phyloP scores from a whole-genome alignment of 768 basidiomycete genomes.

The Boletus subparvulus region DNA sequence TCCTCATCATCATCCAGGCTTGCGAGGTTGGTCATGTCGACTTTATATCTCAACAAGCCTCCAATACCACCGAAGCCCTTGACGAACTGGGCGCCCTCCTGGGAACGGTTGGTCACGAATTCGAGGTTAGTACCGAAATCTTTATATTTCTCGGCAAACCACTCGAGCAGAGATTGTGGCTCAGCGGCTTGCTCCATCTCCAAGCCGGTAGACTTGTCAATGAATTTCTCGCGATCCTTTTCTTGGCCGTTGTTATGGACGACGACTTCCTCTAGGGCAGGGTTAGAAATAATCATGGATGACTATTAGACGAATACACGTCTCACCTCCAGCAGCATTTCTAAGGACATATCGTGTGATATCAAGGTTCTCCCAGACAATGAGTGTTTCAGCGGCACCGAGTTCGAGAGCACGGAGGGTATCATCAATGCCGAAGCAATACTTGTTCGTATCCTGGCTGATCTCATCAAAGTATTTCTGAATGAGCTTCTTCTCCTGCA shows the following conservation, averaged over 20 bases:
- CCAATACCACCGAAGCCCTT: conserved; percentile 99
- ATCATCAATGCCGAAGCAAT: conserved; percentile 97
- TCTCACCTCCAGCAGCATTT: conserved; percentile 84
- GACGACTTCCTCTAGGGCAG: conserved; percentile 70
- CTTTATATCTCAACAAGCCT: conserved; percentile 94
- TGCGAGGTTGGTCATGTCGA: conserved; percentile 85
- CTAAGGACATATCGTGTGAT: conserved; percentile 84
- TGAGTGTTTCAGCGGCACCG: conserved; percentile 93
- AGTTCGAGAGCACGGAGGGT: conserved; percentile 95
- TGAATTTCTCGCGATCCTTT: conserved; percentile 92
- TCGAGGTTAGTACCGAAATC: conserved; percentile 95
- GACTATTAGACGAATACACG: conserved; percentile 7
- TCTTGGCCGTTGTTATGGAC: conserved; percentile 83
- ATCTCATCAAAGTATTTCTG: conserved; percentile 99
- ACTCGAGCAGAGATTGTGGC: conserved; percentile 87
- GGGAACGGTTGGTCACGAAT: conserved; percentile 94
- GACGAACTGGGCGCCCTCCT: conserved; percentile 97
- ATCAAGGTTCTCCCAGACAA: conserved; percentile 98
- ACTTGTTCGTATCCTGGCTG: conserved; percentile 92
- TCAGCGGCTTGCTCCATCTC: conserved; percentile 94
- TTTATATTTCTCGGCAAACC: conserved; percentile 99
- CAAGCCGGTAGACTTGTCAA: conserved; percentile 88
- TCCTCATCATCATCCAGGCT: conserved; percentile 76
- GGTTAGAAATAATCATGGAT: neutral
- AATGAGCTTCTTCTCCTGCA: conserved; percentile 97